phyloP scores from a whole-genome alignment of 345 rosid genomes.

The Lepidium didymum region DNA sequence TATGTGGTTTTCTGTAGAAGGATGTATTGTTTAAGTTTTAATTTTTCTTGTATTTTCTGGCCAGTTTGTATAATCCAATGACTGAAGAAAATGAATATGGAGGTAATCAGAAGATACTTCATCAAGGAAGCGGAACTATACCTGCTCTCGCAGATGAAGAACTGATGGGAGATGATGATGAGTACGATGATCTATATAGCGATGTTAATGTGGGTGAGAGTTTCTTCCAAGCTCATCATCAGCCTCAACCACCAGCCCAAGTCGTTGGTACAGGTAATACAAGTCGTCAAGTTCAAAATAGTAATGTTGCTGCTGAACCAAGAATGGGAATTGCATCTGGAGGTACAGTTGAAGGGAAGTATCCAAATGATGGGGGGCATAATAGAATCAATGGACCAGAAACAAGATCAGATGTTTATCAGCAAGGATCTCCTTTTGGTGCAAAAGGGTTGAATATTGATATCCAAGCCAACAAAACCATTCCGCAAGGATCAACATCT shows the following conservation, averaged over 20 bases:
- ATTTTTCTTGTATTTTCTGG: conserved; percentile 23
- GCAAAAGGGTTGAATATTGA: conserved; percentile 42
- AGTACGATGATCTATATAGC: conserved; percentile 78
- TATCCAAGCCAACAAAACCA: conserved; percentile 38
- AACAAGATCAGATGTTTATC: conserved; percentile 41
- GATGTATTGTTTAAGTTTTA: background rate
- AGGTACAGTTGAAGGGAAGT: conserved; percentile 41
- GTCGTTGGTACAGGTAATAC: conserved; percentile 31
- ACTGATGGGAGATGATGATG: conserved; percentile 72
- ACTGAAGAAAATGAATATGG: conserved; percentile 57
- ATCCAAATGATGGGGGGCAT: conserved; percentile 34
- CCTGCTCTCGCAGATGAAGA: conserved; percentile 86
- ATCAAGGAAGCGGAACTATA: conserved; percentile 72
- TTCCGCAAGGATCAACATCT: conserved; percentile 43
- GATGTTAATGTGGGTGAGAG: conserved; percentile 87
- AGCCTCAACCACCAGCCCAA: conserved; percentile 38
- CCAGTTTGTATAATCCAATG: conserved; percentile 41
- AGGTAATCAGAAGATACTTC: conserved; percentile 48
- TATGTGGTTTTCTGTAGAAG: background rate
- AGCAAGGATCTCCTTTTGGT: conserved; percentile 33
- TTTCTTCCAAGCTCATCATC: conserved; percentile 53
- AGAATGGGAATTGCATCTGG: conserved; percentile 38
- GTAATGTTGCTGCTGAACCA: conserved; percentile 37
- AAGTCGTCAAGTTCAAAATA: conserved; percentile 35
- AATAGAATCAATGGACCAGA: conserved; percentile 41